phyloP scores from a whole-genome alignment of 306 rosid genomes.

The Corylus heterophylla region DNA sequence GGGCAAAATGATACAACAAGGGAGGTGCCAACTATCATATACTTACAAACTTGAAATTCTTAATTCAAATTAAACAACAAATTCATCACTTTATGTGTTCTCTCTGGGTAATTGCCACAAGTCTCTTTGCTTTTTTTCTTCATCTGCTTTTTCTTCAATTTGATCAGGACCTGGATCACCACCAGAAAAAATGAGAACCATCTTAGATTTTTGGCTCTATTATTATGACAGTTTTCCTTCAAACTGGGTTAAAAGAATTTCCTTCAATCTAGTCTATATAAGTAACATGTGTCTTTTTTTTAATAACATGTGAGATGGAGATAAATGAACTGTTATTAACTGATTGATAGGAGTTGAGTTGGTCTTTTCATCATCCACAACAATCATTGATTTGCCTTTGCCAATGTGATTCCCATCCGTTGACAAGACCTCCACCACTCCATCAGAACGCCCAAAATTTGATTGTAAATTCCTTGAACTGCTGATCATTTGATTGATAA shows the following conservation, averaged over 20 bases:
- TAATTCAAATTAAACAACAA: background rate
- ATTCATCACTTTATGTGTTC: background rate
- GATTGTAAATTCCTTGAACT: background rate
- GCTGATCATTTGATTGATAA: conserved; percentile 42
- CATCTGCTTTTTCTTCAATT: conserved; percentile 5
- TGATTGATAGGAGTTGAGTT: background rate
- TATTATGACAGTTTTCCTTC: too few relatives aligned
- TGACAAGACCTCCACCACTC: background rate
- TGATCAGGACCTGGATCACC: conserved; percentile 2
- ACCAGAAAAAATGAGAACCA: background rate
- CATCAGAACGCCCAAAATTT: background rate
- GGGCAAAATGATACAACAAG: background rate
- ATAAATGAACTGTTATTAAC: too few relatives aligned
- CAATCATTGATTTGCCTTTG: conserved; percentile 8
- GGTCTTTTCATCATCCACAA: background rate
- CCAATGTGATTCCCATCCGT: background rate
- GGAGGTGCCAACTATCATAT: background rate
- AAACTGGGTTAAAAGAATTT: too few relatives aligned
- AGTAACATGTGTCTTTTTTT: too few relatives aligned
- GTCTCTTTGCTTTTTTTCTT: background rate
- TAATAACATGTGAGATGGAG: too few relatives aligned
- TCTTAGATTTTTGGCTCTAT: background rate
- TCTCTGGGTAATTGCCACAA: conserved; percentile 17
- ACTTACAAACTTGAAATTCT: background rate
- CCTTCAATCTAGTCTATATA: too few relatives aligned